Conservation (phyloP, 78 protist species). For the Goniomonas avonlea region DNA sequence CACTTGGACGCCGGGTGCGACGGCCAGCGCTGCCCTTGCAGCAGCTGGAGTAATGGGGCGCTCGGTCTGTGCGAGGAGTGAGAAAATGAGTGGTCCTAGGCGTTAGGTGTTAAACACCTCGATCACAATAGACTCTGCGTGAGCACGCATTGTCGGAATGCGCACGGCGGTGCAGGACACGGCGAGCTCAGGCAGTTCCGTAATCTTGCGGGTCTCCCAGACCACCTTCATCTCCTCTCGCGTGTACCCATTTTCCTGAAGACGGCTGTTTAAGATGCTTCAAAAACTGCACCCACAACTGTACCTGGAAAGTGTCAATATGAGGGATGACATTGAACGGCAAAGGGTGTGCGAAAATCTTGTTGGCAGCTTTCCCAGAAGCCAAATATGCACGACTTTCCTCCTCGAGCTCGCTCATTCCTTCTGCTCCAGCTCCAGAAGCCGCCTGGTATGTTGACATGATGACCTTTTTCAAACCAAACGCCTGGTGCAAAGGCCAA, state of each 20-base stretch:
- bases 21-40: not conserved
- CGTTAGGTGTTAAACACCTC: too few relatives aligned
- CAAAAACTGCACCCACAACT: not conserved
- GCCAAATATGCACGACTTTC: not conserved
- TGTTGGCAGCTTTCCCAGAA: not conserved
- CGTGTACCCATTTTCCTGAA: conserved; percentile 6
- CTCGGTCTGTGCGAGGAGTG: too few relatives aligned
- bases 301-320: conserved; percentile 25
- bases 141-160: conserved; percentile 38
- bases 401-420: conserved; percentile 30
- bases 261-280: not conserved
- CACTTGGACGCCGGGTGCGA: conserved; percentile 14
- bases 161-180: conserved; percentile 39
- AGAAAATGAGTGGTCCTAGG: too few relatives aligned
- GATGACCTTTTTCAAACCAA: conserved; percentile 11
- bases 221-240: conserved; percentile 34
- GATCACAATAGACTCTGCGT: conserved; percentile 29
- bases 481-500: conserved; percentile 13
- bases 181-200: conserved; percentile 28
- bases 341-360: conserved; percentile 32
- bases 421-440: conserved; percentile 23
- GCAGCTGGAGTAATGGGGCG: too few relatives aligned
- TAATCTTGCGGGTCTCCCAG: conserved; percentile 40
- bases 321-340: conserved; percentile 39
- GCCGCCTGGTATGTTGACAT: conserved; percentile 36